Evolutionary conservation across 768 basidiomycete genomes (phyloP).

Genomic region (Jaapia argillacea): DNA sequence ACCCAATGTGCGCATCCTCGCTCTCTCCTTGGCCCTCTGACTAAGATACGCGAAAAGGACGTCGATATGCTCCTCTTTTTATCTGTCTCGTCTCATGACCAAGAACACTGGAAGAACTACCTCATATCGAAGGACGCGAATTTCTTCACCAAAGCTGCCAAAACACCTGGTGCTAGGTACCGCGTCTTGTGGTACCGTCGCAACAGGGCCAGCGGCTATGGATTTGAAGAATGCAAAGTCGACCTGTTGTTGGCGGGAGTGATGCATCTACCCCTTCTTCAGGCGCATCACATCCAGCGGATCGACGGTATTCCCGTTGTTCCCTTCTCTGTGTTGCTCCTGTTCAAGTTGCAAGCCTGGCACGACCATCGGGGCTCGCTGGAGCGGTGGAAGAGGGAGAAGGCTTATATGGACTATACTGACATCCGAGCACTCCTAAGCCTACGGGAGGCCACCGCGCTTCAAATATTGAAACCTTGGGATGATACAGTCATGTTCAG

Average conservation of each 20-base stretch:
- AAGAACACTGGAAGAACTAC: constrained; percentile 1
- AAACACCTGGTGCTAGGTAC: constrained; percentile 1
- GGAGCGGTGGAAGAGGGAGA: too few relatives aligned
- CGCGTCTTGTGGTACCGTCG: constrained; percentile 2
- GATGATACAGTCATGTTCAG: too few relatives aligned
- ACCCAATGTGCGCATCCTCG: too few relatives aligned
- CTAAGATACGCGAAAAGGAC: too few relatives aligned
- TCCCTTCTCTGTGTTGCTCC: constrained; percentile 1
- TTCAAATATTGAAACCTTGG: too few relatives aligned
- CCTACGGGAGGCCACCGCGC: too few relatives aligned
- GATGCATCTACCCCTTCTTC: constrained; percentile 1
- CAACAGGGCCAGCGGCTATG: neutral
- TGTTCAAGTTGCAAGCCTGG: constrained; percentile 3
- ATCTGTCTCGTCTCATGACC: neutral
- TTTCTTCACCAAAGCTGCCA: constrained; percentile 1
- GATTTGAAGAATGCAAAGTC: constrained; percentile 1
- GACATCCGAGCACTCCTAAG: too few relatives aligned
- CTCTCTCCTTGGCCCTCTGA: too few relatives aligned
- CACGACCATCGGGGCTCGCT: too few relatives aligned
- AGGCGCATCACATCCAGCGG: neutral
- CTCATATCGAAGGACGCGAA: neutral
- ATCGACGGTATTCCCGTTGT: constrained; percentile 1
- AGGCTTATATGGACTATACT: too few relatives aligned
- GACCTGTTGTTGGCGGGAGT: constrained; percentile 2
- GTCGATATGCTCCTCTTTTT: constrained; percentile 1